These are phyloP conservation scores for Trichophyton mentagrophytes DNA, from an alignment of 2,329 filamentous ascomycete genomes.

Conservation along the genomic window DNA sequence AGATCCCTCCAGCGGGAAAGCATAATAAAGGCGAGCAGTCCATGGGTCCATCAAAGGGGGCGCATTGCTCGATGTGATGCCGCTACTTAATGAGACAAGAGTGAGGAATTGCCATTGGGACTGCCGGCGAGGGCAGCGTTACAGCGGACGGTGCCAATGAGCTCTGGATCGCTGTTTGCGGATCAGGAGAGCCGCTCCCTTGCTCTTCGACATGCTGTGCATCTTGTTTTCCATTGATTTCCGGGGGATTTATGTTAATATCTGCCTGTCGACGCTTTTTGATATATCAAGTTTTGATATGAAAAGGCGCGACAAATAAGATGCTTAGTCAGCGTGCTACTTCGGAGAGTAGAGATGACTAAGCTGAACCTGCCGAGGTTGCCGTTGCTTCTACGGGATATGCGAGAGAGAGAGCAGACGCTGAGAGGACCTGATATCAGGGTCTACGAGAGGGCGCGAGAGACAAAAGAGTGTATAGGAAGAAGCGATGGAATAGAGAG, in stretches of 20 bases:
- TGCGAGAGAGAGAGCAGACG: no score
- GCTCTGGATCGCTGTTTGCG: not conserved
- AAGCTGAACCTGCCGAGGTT: no score
- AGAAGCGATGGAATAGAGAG: not conserved
- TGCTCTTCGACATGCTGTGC: not conserved
- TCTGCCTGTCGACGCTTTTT: not conserved
- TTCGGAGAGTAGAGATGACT: no score
- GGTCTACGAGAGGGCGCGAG: no score
- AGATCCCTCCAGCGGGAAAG: not conserved
- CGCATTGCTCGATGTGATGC: not conserved
- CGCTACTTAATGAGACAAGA: not conserved
- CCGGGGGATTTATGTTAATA: not conserved
- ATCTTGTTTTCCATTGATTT: not conserved
- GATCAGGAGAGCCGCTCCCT: not conserved
- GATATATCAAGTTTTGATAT: not conserved
- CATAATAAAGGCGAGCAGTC: no score
- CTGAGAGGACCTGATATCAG: no score
- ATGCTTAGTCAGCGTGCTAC: no score
- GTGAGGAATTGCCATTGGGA: not conserved
- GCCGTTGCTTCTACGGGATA: no score
- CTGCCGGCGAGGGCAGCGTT: not conserved
- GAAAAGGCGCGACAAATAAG: not conserved
- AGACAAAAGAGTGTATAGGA: not conserved
- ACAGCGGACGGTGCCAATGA: not conserved
- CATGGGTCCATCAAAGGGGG: not conserved